These are phyloP conservation scores for Dovyalis caffra DNA, from an alignment of 345 rosid species.

Conservation along the genomic window DNA sequence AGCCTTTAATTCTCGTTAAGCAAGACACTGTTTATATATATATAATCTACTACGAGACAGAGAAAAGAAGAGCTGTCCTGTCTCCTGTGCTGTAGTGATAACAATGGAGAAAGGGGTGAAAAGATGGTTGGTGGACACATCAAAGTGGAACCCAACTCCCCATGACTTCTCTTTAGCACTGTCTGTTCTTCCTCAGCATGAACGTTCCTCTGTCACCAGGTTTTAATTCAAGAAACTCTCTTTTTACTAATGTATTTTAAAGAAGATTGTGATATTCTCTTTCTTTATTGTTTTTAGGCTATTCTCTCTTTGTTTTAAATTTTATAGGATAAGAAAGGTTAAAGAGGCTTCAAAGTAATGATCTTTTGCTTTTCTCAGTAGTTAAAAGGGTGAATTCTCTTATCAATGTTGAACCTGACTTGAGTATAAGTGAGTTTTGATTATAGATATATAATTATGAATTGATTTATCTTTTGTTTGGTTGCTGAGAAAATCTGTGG, in stretches of 20 bases:
- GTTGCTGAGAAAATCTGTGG: not conserved
- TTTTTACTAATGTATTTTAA: not conserved
- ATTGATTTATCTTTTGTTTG: not conserved
- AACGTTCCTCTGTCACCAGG: slow-evolving; percentile 55
- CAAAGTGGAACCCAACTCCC: slow-evolving; percentile 59
- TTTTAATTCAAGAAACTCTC: not conserved
- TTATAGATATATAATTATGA: not conserved
- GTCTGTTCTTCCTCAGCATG: slow-evolving; percentile 44
- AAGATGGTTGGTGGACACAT: slow-evolving; percentile 59
- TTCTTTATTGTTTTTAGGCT: not conserved
- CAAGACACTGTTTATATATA: no score
- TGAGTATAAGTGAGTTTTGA: not conserved
- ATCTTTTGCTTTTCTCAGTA: not conserved
- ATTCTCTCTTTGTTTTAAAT: not conserved
- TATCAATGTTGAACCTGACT: not conserved
- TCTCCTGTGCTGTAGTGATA: not conserved
- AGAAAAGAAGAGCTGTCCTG: not conserved
- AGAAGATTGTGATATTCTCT: not conserved
- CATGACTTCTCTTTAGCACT: slow-evolving; percentile 43
- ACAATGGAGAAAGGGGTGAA: slow-evolving; percentile 54
- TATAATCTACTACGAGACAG: not conserved
- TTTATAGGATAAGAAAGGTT: not conserved
- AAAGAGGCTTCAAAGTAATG: not conserved
- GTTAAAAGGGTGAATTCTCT: not conserved
- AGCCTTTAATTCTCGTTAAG: not conserved